phyloP scores from a whole-genome alignment of 169 alveolate genomes.

The Pseudocohnilembus persalinus region DNA sequence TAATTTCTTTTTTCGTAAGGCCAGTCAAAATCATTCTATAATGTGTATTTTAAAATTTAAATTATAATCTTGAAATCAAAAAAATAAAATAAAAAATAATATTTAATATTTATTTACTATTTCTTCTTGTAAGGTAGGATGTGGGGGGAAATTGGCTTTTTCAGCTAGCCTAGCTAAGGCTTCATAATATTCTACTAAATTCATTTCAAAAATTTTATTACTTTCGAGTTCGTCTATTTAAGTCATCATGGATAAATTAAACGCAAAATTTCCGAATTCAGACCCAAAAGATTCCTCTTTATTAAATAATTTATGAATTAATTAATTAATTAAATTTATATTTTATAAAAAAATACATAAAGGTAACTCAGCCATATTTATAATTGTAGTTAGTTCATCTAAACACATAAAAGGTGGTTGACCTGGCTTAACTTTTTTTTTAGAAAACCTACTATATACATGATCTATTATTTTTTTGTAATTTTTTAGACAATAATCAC shows the following conservation, averaged over 20 bases:
- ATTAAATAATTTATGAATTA: too few species aligned
- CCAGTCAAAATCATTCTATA: conserved; percentile 16
- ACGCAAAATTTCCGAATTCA: conserved; percentile 47
- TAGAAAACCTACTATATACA: conserved; percentile 30
- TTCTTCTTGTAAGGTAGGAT: conserved; percentile 3
- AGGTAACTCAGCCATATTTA: conserved; percentile 35
- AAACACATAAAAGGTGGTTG: conserved; percentile 54
- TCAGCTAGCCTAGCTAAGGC: conserved; percentile 69
- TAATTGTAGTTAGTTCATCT: conserved; percentile 53
- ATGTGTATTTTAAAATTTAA: neutral
- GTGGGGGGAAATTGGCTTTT: conserved; percentile 13
- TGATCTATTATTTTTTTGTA: conserved; percentile 43
- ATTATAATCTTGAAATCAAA: neutral
- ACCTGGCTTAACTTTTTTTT: conserved; percentile 46
- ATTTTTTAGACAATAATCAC: conserved; percentile 57
- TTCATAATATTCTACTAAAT: conserved; percentile 59
- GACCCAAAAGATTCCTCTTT: conserved; percentile 50
- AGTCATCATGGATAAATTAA: conserved; percentile 56
- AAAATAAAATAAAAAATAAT: too few species aligned
- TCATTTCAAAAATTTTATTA: conserved; percentile 57
- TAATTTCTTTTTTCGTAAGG: conserved; percentile 21
- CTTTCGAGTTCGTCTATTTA: conserved; percentile 59
- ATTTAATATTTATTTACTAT: too few species aligned
- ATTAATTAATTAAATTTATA: too few species aligned
- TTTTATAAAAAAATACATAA: too few species aligned